These are phyloP conservation scores for Alternaria arborescens DNA, from an alignment of 2,329 filamentous ascomycete genomes.

Conservation along the genomic window DNA sequence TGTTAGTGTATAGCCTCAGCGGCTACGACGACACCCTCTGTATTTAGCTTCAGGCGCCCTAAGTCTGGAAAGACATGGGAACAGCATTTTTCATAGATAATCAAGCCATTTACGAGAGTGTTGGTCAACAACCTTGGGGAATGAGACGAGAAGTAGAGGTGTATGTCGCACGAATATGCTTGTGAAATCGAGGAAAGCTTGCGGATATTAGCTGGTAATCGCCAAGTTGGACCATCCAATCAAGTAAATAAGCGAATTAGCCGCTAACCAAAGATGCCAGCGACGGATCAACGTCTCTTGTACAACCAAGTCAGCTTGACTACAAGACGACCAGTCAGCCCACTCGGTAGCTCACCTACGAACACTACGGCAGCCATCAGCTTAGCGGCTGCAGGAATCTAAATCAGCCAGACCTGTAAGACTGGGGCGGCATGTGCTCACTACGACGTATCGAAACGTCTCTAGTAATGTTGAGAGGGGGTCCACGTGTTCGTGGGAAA, in stretches of 20 bases:
- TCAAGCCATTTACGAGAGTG: background rate
- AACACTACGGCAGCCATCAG: background rate
- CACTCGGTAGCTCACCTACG: background rate
- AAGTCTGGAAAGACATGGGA: background rate
- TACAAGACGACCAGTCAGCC: background rate
- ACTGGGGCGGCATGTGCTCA: background rate
- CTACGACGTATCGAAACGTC: background rate
- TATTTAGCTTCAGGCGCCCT: background rate
- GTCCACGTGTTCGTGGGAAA: background rate
- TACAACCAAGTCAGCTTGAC: background rate
- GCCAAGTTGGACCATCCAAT: background rate
- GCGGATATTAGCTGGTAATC: background rate
- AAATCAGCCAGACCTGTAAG: background rate
- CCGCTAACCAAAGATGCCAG: background rate
- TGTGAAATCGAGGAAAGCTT: background rate
- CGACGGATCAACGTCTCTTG: background rate
- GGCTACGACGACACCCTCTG: constrained; percentile 21
- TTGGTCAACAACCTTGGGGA: no score
- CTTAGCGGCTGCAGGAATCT: background rate
- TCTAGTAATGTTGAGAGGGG: background rate
- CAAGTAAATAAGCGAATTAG: background rate
- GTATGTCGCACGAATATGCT: background rate
- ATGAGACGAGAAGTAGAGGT: background rate
- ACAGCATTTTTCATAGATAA: background rate
- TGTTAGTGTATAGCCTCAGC: constrained; percentile 21